Percentiles rank a stretch among this genome's conserved stretches.
These are phyloP conservation scores for Acanthamoeba culbertsoni DNA, from an alignment of 208 protist genomes.

Conservation along the genomic window DNA sequence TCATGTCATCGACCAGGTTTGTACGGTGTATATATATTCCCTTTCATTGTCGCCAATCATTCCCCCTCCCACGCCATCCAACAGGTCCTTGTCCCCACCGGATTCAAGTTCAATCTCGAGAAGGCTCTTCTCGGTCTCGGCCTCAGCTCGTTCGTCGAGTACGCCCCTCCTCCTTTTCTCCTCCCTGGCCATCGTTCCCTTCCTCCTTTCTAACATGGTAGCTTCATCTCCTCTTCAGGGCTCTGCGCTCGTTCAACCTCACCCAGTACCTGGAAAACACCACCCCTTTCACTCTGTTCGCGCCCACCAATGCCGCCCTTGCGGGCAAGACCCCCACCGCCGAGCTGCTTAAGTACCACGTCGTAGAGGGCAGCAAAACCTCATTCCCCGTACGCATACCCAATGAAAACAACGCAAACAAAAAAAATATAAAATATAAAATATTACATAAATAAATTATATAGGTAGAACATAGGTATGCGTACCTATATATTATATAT, in stretches of 20 bases:
- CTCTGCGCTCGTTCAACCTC: not conserved
- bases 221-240: not conserved
- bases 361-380: not conserved
- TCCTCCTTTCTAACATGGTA: not conserved
- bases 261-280: not conserved
- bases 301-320: not conserved
- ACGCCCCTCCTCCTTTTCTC: not conserved
- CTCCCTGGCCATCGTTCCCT: not conserved
- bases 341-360: not conserved
- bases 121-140: conserved; percentile 22
- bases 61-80: too few species aligned
- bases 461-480: too few species aligned
- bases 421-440: too few species aligned
- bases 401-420: too few species aligned
- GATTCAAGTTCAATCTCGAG: not conserved
- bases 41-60: not conserved
- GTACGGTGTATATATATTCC: not conserved
- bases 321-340: not conserved
- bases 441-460: too few species aligned
- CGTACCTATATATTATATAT: too few species aligned
- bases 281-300: not conserved
- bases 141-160: not conserved
- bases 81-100: not conserved
- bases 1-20: conserved; percentile 15
- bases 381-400: not conserved